Conservation (phyloP, 2,329 filamentous ascomycete species). For the Ophiostoma angusticollis region DNA sequence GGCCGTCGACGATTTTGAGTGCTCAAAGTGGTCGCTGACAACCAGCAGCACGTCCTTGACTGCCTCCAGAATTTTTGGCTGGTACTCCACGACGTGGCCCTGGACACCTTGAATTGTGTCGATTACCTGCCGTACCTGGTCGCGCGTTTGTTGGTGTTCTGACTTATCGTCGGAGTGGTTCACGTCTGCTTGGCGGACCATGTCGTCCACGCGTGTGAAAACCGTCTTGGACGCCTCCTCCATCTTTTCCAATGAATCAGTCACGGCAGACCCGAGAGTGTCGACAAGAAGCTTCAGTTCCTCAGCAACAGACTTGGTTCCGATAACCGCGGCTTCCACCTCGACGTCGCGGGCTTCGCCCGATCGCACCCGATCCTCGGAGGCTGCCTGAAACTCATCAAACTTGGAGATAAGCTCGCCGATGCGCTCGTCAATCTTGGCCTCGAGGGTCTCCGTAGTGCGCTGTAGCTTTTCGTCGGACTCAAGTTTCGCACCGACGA, state of each 20-base stretch:
- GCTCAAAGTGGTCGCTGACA: constrained; percentile 78
- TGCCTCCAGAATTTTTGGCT: constrained; percentile 77
- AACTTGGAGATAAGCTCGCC: constrained; percentile 74
- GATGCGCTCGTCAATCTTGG: constrained; percentile 52
- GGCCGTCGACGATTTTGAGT: constrained; percentile 55
- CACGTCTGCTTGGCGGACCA: constrained; percentile 63
- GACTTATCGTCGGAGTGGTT: constrained; percentile 58
- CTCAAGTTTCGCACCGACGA: constrained; percentile 71
- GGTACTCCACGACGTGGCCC: constrained; percentile 65
- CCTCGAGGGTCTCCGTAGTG: constrained; percentile 38
- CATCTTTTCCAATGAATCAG: constrained; percentile 75
- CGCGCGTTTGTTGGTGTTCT: constrained; percentile 72
- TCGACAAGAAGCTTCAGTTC: constrained; percentile 80
- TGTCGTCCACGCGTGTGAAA: constrained; percentile 69
- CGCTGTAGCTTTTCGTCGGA: constrained; percentile 63
- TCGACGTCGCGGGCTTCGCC: constrained; percentile 61
- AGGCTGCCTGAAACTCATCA: constrained; percentile 64
- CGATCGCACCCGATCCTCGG: constrained; percentile 61
- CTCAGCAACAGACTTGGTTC: constrained; percentile 68
- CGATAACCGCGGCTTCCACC: constrained; percentile 59
- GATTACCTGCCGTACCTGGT: constrained; percentile 64
- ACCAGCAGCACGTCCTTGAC: constrained; percentile 76
- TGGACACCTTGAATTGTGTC: constrained; percentile 63
- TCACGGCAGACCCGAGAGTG: constrained; percentile 67
- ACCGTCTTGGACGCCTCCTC: constrained; percentile 79